Base-by-base conservation (phyloP, 768 basidiomycete genomes). In the Galerina marginata region DNA sequence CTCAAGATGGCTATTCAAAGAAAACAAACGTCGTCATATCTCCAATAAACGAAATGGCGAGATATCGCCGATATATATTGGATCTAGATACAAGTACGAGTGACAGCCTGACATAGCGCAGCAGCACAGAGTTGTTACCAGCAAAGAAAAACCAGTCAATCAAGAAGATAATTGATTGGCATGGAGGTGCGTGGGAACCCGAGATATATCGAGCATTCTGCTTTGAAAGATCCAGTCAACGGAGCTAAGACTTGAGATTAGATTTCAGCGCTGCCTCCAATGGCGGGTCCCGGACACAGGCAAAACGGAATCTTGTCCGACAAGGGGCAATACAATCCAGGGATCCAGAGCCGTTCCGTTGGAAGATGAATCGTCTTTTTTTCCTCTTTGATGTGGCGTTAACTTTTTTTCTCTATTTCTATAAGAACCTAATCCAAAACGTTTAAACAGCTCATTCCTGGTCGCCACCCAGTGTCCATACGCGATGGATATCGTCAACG, bases 401-500 rank as follows among this genome's bases (percentile, higher is more conserved):
- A 49, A 40, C 53, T 57, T 33, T 54, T 20, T 60, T 39, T 36
- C 51, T 44, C 36, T 53, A 40, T 43, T 63, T 58, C 59, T 71
- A 73, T 72, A 73, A 72, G 67, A 65, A 60, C 59, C 56, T 42
- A 59, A 40, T 37, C 52, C 51, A 29, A 44, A 25, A 37, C 26
- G 46, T 58, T 48, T 47, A 11, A 29, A 26, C 51, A 36, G n/a
- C 60, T 43, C 54, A 20, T 57, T 59, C 56, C 63, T 62, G 23
- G 49, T 58, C 39, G 39, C 25, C 39, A 7, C 39, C 51, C 15
- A 25, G n/a, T 50, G 9, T 40, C 54, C 56, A 29, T 29, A 49
- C 12, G 48, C 57, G 62, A 81, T 82, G 81, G 75, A 80, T 62
- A 65, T 79, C 59, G 69, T 78, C 61, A 75, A 73, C 56, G 67